Evolutionary conservation across 257 asterid genomes (phyloP).

Genomic region (Eucommia ulmoides): DNA sequence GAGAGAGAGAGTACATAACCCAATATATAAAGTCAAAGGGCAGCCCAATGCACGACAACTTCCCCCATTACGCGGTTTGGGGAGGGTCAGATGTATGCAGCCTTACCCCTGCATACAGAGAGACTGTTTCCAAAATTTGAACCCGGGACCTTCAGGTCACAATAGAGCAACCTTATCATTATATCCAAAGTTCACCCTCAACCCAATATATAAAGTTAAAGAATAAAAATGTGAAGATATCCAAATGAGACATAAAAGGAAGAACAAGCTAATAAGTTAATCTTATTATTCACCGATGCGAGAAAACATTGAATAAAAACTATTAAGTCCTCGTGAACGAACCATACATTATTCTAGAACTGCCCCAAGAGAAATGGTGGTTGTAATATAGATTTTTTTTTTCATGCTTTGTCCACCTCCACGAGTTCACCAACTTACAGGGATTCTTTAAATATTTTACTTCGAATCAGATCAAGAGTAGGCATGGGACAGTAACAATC

Average conservation of each 20-base stretch:
- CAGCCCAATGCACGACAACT: too few relatives aligned
- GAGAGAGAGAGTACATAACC: not conserved
- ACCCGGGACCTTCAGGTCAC: too few relatives aligned
- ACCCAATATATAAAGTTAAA: not conserved
- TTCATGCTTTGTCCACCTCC: not conserved
- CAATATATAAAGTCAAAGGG: not conserved
- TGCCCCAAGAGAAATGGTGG: not conserved
- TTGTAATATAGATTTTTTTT: not conserved
- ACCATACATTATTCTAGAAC: not conserved
- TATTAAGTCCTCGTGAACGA: not conserved
- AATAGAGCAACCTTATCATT: too few relatives aligned
- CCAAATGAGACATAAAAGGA: not conserved
- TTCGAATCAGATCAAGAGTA: constrained; percentile 51
- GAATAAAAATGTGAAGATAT: not conserved
- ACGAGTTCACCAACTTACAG: constrained; percentile 9
- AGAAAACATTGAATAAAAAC: not conserved
- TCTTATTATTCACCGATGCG: not conserved
- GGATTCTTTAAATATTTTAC: not conserved
- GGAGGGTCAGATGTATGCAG: too few relatives aligned
- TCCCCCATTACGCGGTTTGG: too few relatives aligned
- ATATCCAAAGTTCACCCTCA: not conserved
- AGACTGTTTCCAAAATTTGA: too few relatives aligned
- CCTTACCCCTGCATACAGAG: too few relatives aligned
- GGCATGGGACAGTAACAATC: constrained; percentile 46
- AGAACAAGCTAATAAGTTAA: not conserved